Base-by-base conservation (phyloP, 2,329 filamentous ascomycete genomes). In the Monosporascus sp. region DNA sequence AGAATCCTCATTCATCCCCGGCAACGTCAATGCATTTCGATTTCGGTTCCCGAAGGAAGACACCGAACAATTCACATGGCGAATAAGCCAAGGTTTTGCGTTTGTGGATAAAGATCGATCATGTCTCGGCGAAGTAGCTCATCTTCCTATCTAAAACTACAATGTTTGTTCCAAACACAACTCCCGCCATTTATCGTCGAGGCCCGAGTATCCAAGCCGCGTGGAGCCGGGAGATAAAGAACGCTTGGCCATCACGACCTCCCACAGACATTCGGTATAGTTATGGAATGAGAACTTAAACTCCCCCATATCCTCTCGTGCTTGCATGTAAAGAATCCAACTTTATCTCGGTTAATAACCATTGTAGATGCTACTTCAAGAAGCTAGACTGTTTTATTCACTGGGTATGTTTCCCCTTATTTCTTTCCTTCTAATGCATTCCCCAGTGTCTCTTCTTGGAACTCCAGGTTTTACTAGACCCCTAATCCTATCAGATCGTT, bases 401-500 rank as follows among this genome's bases (percentile, higher is more conserved):
- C 11, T 35, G 31, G 31, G 31, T 11, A 35, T 35, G 5, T 35
- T 27, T 20, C 38, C 48, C 49, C 45, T 45, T 51, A n/a, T 17
- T 11, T 35, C 31, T n/a, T 8, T 47, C 9, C 27, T 14, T 48
- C 51, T 50, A 58, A 56, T 55, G 22, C 40, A 19, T 40, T 26
- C 11, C 44, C 44, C 35, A 7, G 37, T 8, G 24, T 27, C 22
- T 45, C 43, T 19, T 44, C 43, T 50, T 53, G 43, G 47, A 49
- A 54, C 48, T 22, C 31, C 48, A 38, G 46, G 40, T 48, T 44
- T 47, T 46, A 19, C 43, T 26, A 52, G 52, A 49, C 8, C 19
- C 54, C 50, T 52, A 47, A 43, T 35, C 51, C 53, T 54, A 57
- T 54, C 49, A 53, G 55, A 43, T 49, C 49, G 49, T 53, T 27